A percentile compares a stretch with the other conserved stretches of the same genome.
Conservation (phyloP, 176 grass and related monocot genomes). For the Lolium rigidum region DNA sequence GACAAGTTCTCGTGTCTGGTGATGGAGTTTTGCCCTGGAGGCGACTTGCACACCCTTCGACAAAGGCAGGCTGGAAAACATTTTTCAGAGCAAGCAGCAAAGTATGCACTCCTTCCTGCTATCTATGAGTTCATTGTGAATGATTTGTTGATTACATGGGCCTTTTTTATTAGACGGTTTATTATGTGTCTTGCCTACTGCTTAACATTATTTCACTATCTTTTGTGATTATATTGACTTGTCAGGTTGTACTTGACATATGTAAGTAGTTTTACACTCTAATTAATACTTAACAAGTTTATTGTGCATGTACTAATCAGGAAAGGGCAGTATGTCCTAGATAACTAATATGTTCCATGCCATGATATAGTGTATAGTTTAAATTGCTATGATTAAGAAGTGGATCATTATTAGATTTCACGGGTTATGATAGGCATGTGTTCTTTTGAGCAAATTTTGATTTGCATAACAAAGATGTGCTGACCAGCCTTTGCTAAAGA, state of each 20-base stretch:
- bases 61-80: constrained; percentile 88
- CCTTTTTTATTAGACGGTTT: background rate
- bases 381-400: background rate
- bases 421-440: background rate
- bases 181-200: background rate
- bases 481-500: background rate
- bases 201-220: background rate
- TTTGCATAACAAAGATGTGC: background rate
- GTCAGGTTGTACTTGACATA: background rate
- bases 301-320: background rate
- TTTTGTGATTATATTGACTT: background rate
- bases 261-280: background rate
- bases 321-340: background rate
- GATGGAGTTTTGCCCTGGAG: constrained; percentile 94
- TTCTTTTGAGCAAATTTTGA: background rate
- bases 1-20: constrained; percentile 94
- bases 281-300: background rate
- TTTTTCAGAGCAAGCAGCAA: constrained; percentile 89
- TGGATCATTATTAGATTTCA: background rate
- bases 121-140: background rate
- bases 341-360: background rate
- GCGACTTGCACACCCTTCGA: constrained; percentile 85
- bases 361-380: background rate
- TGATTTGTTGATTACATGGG: constrained; percentile 1
- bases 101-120: constrained; percentile 55